Base-by-base conservation (phyloP, 805 yeast genomes). In the Naumovozyma dairenensis region DNA sequence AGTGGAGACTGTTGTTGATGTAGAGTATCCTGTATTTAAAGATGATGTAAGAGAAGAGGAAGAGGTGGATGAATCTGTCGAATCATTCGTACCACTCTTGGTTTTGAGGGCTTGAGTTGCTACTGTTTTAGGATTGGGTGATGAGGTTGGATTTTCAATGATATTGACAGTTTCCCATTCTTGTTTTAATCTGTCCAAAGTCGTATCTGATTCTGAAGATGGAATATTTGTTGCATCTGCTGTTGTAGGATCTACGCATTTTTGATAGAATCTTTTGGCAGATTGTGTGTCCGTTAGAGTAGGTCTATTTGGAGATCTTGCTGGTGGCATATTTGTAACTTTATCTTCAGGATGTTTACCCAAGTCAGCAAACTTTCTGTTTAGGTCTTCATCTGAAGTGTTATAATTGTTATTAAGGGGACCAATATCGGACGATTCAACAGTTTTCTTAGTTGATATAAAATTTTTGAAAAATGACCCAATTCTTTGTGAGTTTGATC, bases 121-220 rank as follows among this genome's bases (percentile, higher is more conserved):
- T 20, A 20, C 22, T 20, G 7, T 10, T 10, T 7, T 7, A 20
- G 7, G 7, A 10, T 20, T 20, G 7, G 22, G 22, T 10, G 7
- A 7, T 7, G 31, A 29, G 13, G 19, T 21, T 14, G 31, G 14
- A 3, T 16, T 18, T 10, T 42, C 31, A 25, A 44, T 46, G 14
- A 45, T 18, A 31, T 45, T 47, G 2, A 53, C 49, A 9, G 28
- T 32, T 18, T 44, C 42, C 57, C 57, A 53, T 25, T 46, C 45
- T 27, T 40, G 38, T 16, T 41, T 38, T 15, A 55, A 29, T 18
- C 53, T 28, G 4, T 31, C 25, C 8, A 39, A 14, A 9, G 40
- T 29, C 7, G 22, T 18, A 18, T 21, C 28, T 6, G 5, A 16
- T 7, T 18, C 27, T 16, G 12, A 10, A 6, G 4, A 1, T 6